phyloP scores from a whole-genome alignment of 2,329 filamentous ascomycete species.

The Aciculosporium take region DNA sequence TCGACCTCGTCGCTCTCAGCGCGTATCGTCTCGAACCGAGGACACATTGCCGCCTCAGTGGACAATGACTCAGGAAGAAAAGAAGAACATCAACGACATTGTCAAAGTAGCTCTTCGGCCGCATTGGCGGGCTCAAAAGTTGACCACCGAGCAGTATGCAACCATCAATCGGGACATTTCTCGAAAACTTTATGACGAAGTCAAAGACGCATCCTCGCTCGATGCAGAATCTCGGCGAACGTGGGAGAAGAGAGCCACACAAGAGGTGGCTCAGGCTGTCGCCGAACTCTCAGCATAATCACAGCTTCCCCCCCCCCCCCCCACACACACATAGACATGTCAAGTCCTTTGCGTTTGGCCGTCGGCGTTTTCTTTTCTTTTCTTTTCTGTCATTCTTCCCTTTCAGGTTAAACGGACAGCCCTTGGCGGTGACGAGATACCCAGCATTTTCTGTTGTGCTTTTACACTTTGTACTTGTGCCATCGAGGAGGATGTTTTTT shows the following conservation, averaged over 20 bases:
- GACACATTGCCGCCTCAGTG: constrained; percentile 56
- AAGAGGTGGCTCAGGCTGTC: constrained; percentile 67
- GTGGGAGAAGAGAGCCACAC: constrained; percentile 63
- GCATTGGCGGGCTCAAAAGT: constrained; percentile 62
- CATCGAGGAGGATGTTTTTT: constrained; percentile 1
- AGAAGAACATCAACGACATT: constrained; percentile 78
- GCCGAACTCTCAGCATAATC: constrained; percentile 36
- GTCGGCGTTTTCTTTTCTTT: constrained; percentile 15
- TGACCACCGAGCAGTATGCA: constrained; percentile 83
- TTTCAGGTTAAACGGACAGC: constrained; percentile 5
- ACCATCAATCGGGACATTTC: constrained; percentile 84
- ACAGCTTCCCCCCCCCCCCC: constrained; percentile 8
- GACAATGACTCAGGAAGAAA: constrained; percentile 62
- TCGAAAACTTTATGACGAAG: constrained; percentile 67
- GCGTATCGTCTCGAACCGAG: constrained; percentile 31
- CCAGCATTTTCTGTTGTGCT: constrained; percentile 9
- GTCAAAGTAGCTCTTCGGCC: constrained; percentile 73
- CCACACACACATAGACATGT: constrained; percentile 11
- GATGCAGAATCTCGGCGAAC: constrained; percentile 50
- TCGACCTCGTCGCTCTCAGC: constrained; percentile 32
- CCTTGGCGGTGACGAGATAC: constrained; percentile 17
- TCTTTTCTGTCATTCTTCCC: background rate
- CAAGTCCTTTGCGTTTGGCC: constrained; percentile 14
- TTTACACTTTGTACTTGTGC: constrained; percentile 10
- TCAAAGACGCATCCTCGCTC: constrained; percentile 39